These are phyloP conservation scores for Chytriomyces hyalinus DNA, from an alignment of 192 early-diverging fungal species.

Conservation along the genomic window DNA sequence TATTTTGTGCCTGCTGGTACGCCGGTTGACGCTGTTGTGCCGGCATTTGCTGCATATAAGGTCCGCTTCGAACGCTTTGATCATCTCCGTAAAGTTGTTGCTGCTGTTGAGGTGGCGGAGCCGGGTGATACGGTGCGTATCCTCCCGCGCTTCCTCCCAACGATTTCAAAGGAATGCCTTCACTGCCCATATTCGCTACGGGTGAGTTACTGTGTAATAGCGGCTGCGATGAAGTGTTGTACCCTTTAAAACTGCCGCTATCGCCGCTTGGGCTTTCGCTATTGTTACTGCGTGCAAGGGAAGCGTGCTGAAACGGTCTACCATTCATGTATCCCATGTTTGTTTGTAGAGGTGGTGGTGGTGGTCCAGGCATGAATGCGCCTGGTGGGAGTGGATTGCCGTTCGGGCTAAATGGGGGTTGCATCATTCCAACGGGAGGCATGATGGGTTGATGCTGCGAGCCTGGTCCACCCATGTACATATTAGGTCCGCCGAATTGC, in stretches of 20 bases:
- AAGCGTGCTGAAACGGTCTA: background rate
- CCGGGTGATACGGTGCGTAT: too few species aligned
- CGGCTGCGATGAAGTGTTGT: background rate
- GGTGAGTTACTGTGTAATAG: background rate
- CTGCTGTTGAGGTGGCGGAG: too few species aligned
- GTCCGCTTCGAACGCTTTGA: too few species aligned
- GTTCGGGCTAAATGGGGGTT: background rate
- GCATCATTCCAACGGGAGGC: background rate
- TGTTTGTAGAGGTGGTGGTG: background rate
- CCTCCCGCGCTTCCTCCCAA: background rate
- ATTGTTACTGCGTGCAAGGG: background rate
- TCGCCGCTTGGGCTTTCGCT: slow-evolving; percentile 1
- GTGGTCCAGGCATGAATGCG: background rate
- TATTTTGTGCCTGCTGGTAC: too few species aligned
- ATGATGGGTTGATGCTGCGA: background rate
- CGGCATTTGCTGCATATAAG: too few species aligned
- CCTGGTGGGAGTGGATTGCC: slow-evolving; percentile 6
- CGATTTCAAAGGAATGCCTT: background rate
- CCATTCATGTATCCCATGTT: background rate
- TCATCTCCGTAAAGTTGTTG: too few species aligned
- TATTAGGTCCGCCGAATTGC: background rate
- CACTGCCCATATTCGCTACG: background rate
- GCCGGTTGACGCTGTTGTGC: too few species aligned
- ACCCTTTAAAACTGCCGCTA: background rate
- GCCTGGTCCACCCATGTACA: background rate